Conservation (phyloP, 1,284 basidiomycete genomes). For the Tremellales sp. region DNA sequence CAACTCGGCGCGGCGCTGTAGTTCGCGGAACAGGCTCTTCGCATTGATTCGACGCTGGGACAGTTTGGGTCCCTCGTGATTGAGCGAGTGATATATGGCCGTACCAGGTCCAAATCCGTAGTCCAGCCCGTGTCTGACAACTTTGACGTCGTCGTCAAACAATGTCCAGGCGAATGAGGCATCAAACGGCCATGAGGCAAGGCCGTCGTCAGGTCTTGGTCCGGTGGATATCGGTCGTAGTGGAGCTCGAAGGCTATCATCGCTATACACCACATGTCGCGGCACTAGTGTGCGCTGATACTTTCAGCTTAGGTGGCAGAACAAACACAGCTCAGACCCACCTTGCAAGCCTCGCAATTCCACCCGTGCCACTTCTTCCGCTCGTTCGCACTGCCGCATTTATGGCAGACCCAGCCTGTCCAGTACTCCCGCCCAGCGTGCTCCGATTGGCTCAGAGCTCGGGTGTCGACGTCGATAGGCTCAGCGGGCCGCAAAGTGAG, state of each 20-base stretch:
- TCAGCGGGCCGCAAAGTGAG: conserved; percentile 20
- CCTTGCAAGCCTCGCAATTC: conserved; percentile 36
- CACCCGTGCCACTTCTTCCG: conserved; percentile 35
- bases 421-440: conserved; percentile 30
- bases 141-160: conserved; percentile 36
- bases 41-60: not conserved
- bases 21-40: not conserved
- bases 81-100: conserved; percentile 28
- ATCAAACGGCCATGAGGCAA: conserved; percentile 15
- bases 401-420: conserved; percentile 37
- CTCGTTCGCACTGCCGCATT: conserved; percentile 38
- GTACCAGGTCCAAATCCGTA: conserved; percentile 11
- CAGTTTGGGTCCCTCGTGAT: conserved; percentile 11
- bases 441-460: conserved; percentile 7
- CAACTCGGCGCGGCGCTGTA: too few relatives aligned
- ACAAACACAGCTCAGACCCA: conserved; percentile 6
- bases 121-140: conserved; percentile 25
- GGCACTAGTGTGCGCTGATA: not conserved
- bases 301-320: not conserved
- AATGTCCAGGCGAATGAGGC: conserved; percentile 16
- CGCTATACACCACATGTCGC: conserved; percentile 19
- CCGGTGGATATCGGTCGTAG: conserved; percentile 29
- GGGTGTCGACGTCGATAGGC: conserved; percentile 2
- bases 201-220: conserved; percentile 28
- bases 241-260: conserved; percentile 19